A percentile compares a stretch with the other conserved stretches of the same genome.
phyloP scores from a whole-genome alignment of 192 early-diverging fungal genomes.

The Gigaspora rosea region DNA sequence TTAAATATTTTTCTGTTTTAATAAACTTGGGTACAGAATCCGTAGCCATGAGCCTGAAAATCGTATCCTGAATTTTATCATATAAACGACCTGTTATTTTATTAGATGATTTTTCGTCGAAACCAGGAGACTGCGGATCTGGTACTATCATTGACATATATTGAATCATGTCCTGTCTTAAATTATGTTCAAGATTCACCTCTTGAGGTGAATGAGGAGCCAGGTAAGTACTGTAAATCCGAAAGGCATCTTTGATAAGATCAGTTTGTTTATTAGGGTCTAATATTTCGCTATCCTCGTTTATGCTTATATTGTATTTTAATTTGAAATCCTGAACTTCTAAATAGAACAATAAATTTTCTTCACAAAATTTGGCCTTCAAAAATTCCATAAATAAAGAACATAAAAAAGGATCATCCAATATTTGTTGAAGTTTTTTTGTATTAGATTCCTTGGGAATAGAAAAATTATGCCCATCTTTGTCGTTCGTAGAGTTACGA shows the following conservation, averaged over 20 bases:
- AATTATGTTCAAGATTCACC: slow-evolving; percentile 54
- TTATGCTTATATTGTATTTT: slow-evolving; percentile 29
- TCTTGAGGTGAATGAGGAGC: slow-evolving; percentile 47
- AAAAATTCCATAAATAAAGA: slow-evolving; percentile 66
- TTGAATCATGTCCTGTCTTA: slow-evolving; percentile 50
- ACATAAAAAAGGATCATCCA: slow-evolving; percentile 54
- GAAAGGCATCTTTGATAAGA: slow-evolving; percentile 52
- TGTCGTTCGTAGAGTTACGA: background rate
- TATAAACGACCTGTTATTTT: slow-evolving; percentile 46
- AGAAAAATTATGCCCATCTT: background rate
- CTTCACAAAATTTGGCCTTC: slow-evolving; percentile 68
- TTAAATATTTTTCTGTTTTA: slow-evolving; percentile 56
- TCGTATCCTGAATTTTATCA: slow-evolving; percentile 64
- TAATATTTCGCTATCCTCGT: background rate
- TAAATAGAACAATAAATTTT: slow-evolving; percentile 72
- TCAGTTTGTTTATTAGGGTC: slow-evolving; percentile 40
- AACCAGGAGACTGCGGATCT: slow-evolving; percentile 26
- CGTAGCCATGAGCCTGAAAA: slow-evolving; percentile 71
- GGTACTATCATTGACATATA: slow-evolving; percentile 49
- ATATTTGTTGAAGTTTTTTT: slow-evolving; percentile 60
- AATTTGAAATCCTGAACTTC: slow-evolving; percentile 58
- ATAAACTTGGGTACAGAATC: slow-evolving; percentile 79
- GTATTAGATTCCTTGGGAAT: slow-evolving; percentile 55
- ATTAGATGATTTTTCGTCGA: background rate
- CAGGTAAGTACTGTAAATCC: slow-evolving; percentile 54